phyloP scores from a whole-genome alignment of 129 eudicot genomes.

The Lonicera japonica region DNA sequence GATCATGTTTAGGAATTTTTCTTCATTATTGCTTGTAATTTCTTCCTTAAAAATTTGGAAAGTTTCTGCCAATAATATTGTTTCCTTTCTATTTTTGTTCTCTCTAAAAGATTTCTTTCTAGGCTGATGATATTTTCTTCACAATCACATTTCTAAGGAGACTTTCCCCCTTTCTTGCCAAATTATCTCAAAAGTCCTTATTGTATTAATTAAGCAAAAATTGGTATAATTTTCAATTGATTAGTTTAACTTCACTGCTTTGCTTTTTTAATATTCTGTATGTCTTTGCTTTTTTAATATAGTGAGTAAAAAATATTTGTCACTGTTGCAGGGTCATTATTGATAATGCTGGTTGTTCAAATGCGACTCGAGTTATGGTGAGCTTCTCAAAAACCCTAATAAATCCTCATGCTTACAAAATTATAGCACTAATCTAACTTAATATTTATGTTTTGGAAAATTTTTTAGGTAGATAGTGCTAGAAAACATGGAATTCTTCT shows the following conservation, averaged over 20 bases:
- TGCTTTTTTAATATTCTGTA: neutral
- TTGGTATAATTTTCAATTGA: constrained; percentile 21
- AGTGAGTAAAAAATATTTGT: constrained; percentile 5
- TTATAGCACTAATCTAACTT: neutral
- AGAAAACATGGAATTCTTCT: constrained; percentile 81
- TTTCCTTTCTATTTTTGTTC: no score
- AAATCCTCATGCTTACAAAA: neutral
- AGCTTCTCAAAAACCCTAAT: neutral
- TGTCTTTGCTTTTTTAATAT: constrained; percentile 3
- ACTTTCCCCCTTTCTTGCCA: neutral
- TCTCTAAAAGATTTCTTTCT: neutral
- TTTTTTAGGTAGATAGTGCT: constrained; percentile 69
- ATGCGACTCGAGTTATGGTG: constrained; percentile 79
- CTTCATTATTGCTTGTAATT: no score
- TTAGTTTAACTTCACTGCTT: neutral
- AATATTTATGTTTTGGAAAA: neutral
- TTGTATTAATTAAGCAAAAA: no score
- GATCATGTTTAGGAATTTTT: no score
- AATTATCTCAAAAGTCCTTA: neutral
- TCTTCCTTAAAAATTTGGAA: no score
- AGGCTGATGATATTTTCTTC: neutral
- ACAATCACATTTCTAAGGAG: no score
- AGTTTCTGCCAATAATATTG: no score
- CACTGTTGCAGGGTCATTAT: constrained; percentile 61
- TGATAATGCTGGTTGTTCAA: constrained; percentile 73